Conservation (phyloP, 108 stramenopile species). For the Fragilaria crotonensis region DNA sequence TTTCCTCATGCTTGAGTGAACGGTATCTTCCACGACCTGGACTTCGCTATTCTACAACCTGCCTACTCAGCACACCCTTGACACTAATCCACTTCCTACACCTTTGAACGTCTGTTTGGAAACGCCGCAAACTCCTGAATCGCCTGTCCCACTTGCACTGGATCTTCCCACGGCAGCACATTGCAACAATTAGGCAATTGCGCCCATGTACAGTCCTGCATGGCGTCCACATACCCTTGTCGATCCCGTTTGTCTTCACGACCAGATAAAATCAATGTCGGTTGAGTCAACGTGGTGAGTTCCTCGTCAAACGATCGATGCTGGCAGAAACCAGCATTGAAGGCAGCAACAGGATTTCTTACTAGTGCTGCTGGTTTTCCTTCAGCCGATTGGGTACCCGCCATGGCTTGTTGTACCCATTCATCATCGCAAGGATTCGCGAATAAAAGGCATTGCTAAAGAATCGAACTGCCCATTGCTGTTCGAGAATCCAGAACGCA, state of each 20-base stretch:
- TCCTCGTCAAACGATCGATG: slow-evolving; percentile 50
- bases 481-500: slow-evolving; percentile 48
- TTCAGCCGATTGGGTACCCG: too few species aligned
- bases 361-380: slow-evolving; percentile 5
- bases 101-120: too few species aligned
- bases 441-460: slow-evolving; percentile 65
- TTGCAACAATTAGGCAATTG: slow-evolving; percentile 33
- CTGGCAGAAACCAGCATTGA: slow-evolving; percentile 59
- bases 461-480: slow-evolving; percentile 37
- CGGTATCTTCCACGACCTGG: too few species aligned
- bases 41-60: too few species aligned
- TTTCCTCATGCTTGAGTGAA: too few species aligned
- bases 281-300: slow-evolving; percentile 29
- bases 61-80: too few species aligned
- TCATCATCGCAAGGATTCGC: slow-evolving; percentile 30
- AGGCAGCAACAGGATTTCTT: slow-evolving; percentile 45
- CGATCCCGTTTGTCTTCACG: slow-evolving; percentile 34
- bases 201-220: slow-evolving; percentile 27
- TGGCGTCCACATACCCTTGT: slow-evolving; percentile 21
- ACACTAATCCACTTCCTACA: too few species aligned
- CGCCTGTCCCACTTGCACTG: slow-evolving; percentile 9
- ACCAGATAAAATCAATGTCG: slow-evolving; percentile 43
- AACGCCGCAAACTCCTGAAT: slow-evolving; percentile 5
- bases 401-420: slow-evolving; percentile 41
- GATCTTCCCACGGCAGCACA: slow-evolving; percentile 61